Evolutionary conservation across 2,329 filamentous ascomycete species (phyloP), one percentile per base, ranked within the genome.

Genomic region (Ustulina deusta): DNA sequence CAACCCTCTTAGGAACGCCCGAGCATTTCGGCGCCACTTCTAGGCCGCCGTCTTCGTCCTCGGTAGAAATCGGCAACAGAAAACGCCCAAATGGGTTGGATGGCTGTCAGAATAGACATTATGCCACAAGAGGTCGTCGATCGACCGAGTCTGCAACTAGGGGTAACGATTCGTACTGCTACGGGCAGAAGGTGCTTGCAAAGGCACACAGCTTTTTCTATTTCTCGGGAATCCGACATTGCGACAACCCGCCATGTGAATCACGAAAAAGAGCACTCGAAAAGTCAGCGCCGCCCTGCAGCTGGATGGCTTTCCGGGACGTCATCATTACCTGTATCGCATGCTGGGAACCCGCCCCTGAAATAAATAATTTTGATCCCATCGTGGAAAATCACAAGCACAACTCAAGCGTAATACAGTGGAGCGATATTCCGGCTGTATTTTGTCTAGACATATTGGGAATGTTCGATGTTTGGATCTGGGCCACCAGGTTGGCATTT

Each of bases 311-410:
- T 29, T 66, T 66, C 61, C 63, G 63, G 22, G 51, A 61, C 36
- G 36, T 55, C 27, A 11, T 66, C n/a, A 32, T 66, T 3, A 66
- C 63, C 17, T 46, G 29, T 57, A n/a, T 66, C 51, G 57, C 57
- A 32, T 66, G 63, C 22, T 66, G 63, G 63, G 57, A 61, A 32
- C 63, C 63, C 20, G 52, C n/a, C n/a, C n/a, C n/a, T n/a, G n/a
- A n/a, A n/a, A n/a, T n/a, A n/a, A n/a, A n/a, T n/a, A n/a, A n/a
- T n/a, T n/a, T n/a, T n/a, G n/a, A n/a, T n/a, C n/a, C n/a, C n/a
- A n/a, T n/a, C n/a, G n/a, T 22, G 20, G 25, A 63, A n/a, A 57
- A 49, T 34, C 49, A 40, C 20, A 42, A 48, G 40, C 22, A n/a
- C n/a, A n/a, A n/a, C n/a, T n/a, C n/a, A n/a, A n/a, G n/a, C n/a